A percentile compares a stretch with the other conserved stretches of the same genome.
phyloP scores from a whole-genome alignment of 2,329 filamentous ascomycete genomes.

The Coniochaeta pulveracea region DNA sequence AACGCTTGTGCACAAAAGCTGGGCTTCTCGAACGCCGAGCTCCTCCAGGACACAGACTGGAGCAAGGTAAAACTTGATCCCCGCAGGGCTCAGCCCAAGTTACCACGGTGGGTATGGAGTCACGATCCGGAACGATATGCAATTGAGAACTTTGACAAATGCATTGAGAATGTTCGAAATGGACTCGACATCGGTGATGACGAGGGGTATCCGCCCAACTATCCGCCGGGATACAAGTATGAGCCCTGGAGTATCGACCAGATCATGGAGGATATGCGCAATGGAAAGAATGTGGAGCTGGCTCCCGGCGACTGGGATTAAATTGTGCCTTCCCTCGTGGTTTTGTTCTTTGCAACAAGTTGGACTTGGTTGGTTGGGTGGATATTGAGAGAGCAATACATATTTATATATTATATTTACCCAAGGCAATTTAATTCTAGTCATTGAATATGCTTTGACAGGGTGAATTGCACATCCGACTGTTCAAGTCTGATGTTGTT shows the following conservation, averaged over 20 bases:
- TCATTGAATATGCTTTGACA: too few relatives aligned
- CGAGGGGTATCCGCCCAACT: slow-evolving; percentile 11
- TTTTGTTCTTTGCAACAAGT: too few relatives aligned
- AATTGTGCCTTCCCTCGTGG: too few relatives aligned
- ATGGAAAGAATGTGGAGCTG: slow-evolving; percentile 10
- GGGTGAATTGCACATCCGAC: too few relatives aligned
- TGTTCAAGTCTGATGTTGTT: too few relatives aligned
- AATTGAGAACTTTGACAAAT: slow-evolving; percentile 21
- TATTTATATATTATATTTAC: too few relatives aligned
- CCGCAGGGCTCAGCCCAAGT: slow-evolving; percentile 21
- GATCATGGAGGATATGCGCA: slow-evolving; percentile 12
- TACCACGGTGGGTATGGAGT: slow-evolving; percentile 23
- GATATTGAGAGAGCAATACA: too few relatives aligned
- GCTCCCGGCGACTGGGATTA: slow-evolving; percentile 11
- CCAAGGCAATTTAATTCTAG: too few relatives aligned
- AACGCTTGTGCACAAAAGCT: slow-evolving; percentile 27
- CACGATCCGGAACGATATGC: slow-evolving; percentile 25
- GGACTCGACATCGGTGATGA: slow-evolving; percentile 18
- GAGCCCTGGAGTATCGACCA: slow-evolving; percentile 15
- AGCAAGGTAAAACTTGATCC: slow-evolving; percentile 21
- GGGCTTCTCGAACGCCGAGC: slow-evolving; percentile 23
- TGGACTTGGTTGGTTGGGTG: too few relatives aligned
- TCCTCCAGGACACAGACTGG: slow-evolving; percentile 24
- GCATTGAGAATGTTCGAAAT: slow-evolving; percentile 18
- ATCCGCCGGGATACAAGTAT: slow-evolving; percentile 19